Base-by-base conservation (phyloP, 2,329 filamentous ascomycete genomes). In the Neofusicoccum sp. region DNA sequence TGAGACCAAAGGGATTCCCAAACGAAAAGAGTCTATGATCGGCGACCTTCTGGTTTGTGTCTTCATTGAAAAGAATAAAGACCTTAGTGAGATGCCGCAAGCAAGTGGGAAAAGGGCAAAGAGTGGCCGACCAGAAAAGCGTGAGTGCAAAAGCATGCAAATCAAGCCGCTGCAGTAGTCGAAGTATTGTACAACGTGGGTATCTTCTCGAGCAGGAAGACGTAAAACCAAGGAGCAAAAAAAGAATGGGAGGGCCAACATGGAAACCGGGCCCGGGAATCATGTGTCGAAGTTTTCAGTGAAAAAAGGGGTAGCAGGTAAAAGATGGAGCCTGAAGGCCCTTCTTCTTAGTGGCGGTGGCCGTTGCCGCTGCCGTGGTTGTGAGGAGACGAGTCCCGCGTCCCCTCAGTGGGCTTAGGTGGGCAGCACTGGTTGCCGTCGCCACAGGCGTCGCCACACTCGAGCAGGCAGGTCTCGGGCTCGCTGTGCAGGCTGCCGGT, bases 371-470 rank as follows among this genome's bases (percentile, higher is more conserved):
- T 41, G 45, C 56, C 45, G n/a, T 61, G 37, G n/a, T 61, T 50
- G n/a, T 43, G 47, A 6, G 59, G 47, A 41, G 45, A 52, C 3
- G 59, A 11, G 28, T 61, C 59, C 36, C 39, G 59, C 14, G 59
- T 50, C 9, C 37, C 48, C 39, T 62, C 60, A 6, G 49, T 54
- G 28, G 59, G 29, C 16, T 56, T 62, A 16, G 77, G 77, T 6
- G 74, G 73, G 62, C 78, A 80, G 66, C 78, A 80, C 66, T 79
- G 78, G 60, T 73, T 77, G 50, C 74, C 73, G 37, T 73, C 74
- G 22, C 72, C 77, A 62, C 79, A 80, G 37, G 75, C 78, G 56
- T 79, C 77, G 1, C 75, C 74, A 47, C 79, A 80, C 56, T 79
- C 78, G 33, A 80, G 69, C 52, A 80, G 67, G 64, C 79, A 80